A percentile compares a stretch with the other conserved stretches of the same genome.
Conservation (phyloP, 2,329 filamentous ascomycete genomes). For the Macroventuria anomochaeta region DNA sequence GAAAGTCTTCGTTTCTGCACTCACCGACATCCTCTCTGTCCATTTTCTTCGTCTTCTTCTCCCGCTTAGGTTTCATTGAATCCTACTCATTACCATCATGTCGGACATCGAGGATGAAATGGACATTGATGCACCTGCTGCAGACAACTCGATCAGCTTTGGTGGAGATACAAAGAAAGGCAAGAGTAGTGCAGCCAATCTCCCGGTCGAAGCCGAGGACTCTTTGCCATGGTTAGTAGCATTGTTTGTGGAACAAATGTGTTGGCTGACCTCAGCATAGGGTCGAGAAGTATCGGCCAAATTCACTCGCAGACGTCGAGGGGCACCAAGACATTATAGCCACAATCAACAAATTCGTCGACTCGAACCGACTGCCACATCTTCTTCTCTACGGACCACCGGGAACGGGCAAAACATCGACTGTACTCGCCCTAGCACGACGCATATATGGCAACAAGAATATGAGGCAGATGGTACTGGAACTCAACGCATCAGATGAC, state of each 20-base stretch:
- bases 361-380: conserved; percentile 91
- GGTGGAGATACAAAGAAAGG: conserved; percentile 81
- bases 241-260: rapidly evolving
- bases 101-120: conserved; percentile 69
- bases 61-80: not conserved
- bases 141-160: conserved; percentile 66
- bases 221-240: conserved; percentile 80
- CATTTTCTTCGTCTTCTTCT: not conserved
- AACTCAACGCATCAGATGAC: conserved; percentile 96
- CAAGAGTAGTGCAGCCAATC: conserved; percentile 88
- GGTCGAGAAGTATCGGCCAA: conserved; percentile 97
- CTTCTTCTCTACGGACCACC: conserved; percentile 96
- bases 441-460: conserved; percentile 92
- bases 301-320: conserved; percentile 87
- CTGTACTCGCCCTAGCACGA: conserved; percentile 88
- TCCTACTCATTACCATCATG: conserved; percentile 46
- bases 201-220: conserved; percentile 93
- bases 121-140: conserved; percentile 67
- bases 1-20: not conserved
- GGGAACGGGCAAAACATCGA: conserved; percentile 97
- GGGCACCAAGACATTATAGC: conserved; percentile 97
- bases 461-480: conserved; percentile 97
- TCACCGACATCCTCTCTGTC: not conserved
- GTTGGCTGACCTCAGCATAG: conserved; percentile 51
- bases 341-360: conserved; percentile 97